These are phyloP conservation scores for Pyrrhoderma noxium DNA, from an alignment of 1,284 basidiomycete genomes.

Conservation along the genomic window DNA sequence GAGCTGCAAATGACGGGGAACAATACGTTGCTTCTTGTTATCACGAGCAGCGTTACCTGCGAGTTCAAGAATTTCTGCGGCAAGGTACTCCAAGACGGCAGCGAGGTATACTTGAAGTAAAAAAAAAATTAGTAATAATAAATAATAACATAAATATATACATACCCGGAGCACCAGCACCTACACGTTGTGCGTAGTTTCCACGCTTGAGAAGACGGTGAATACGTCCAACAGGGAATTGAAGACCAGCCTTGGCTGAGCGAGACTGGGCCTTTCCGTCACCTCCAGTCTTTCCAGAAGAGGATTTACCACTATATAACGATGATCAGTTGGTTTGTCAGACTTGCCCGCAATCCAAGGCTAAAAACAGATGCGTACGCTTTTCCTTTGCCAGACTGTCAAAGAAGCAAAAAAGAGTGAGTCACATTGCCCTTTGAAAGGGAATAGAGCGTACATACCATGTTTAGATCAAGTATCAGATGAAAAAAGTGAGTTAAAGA, in stretches of 20 bases:
- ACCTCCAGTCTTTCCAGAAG: constrained; percentile 47
- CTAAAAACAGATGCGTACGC: constrained; percentile 11
- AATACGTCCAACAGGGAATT: constrained; percentile 86
- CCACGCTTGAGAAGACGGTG: constrained; percentile 78
- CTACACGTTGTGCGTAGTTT: constrained; percentile 70
- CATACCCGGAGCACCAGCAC: constrained; percentile 66
- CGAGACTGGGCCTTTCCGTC: constrained; percentile 52
- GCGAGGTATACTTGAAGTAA: constrained; percentile 68
- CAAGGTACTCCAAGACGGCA: constrained; percentile 78
- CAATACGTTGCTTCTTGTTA: constrained; percentile 76
- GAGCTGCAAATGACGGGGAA: constrained; percentile 79
- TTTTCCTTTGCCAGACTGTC: constrained; percentile 22
- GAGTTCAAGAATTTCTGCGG: constrained; percentile 83
- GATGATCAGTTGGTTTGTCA: background rate
- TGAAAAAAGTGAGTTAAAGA: constrained; percentile 9
- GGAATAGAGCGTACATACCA: constrained; percentile 18
- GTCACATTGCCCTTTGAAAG: constrained; percentile 7
- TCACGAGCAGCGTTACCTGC: constrained; percentile 77
- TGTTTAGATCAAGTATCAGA: constrained; percentile 11
- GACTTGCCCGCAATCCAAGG: background rate
- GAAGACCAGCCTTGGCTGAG: constrained; percentile 72
- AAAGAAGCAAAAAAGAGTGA: constrained; percentile 2
- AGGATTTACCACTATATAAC: constrained; percentile 42
- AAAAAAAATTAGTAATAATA: background rate
- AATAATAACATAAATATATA: constrained; percentile 16